Conservation (phyloP, 495 filamentous ascomycete genomes). For the Xylaria intraflava region DNA sequence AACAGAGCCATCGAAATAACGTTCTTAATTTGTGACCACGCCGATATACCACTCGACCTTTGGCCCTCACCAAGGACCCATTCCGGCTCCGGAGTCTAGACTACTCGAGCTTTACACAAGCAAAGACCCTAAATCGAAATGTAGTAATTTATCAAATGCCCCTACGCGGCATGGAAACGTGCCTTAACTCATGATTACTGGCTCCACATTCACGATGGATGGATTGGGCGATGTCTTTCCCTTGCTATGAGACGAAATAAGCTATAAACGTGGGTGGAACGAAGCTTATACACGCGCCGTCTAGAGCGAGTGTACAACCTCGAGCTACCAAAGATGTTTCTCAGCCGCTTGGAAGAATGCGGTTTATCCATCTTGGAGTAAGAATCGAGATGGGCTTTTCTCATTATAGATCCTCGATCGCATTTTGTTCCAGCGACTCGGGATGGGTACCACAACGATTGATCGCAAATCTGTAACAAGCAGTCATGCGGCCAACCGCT, state of each 20-base stretch:
- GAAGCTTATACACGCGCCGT: neutral
- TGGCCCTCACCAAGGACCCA: no score
- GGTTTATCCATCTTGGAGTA: neutral
- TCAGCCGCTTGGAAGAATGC: neutral
- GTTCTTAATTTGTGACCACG: no score
- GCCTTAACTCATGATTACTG: neutral
- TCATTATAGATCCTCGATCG: neutral
- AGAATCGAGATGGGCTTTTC: neutral
- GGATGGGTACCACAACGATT: neutral
- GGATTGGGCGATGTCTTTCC: neutral
- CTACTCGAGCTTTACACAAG: no score
- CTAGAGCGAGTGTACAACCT: neutral
- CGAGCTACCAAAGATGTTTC: neutral
- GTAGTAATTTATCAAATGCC: neutral
- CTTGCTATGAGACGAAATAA: neutral
- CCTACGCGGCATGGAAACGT: neutral
- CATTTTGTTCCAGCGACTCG: neutral
- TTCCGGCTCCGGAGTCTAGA: no score
- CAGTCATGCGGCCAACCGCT: constrained; percentile 7
- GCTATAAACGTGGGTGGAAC: neutral
- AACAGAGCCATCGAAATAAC: no score
- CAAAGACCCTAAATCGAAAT: neutral
- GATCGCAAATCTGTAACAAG: constrained; percentile 8
- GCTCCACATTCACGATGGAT: no score
- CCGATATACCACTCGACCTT: no score